Evolutionary conservation across 2,329 filamentous ascomycete species (phyloP), one percentile per base, ranked within the genome.

Genomic region (Colletotrichum neosansevieriae): DNA sequence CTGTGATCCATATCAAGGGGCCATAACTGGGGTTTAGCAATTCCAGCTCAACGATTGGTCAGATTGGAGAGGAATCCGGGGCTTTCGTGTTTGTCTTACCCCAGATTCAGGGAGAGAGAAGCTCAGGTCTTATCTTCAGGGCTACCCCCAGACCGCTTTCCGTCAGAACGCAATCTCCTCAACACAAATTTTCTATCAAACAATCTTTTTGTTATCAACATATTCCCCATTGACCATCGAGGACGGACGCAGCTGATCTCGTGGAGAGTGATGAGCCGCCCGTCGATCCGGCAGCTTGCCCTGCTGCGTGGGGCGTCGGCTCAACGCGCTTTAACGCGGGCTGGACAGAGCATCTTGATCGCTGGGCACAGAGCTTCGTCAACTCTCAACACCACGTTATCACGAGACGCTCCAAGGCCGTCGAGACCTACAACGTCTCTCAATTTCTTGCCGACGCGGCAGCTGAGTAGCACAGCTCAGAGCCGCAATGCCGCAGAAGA

Each of bases 401-500:
- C 47, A 29, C 47, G 36, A 44, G 15, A 61, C 24, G 58, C 58
- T 3, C 6, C 36, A n/a, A 24, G 29, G 10, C 12, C 44, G 13
- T 10, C 6, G 17, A 7, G 9, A n/a, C 38, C 57, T 32, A 6
- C n/a, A 3, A 36, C n/a, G 11, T 60, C 21, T 6, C 6, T 32
- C 15, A 29, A 6, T 17, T 36, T 29, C 17, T 47, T 21, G 3
- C 36, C 65, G 12, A 40, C 19, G 44, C 63, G 62, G 32, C 17
- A 42, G 17, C 34, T 71, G 29, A 63, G 54, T 58, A 71, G n/a
- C 58, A 63, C 65, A 9, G n/a, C 61, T 3, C 53, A 24, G 4
- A 40, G 67, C 29, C 47, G 40, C 44, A 50, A 63, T 17, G 71
- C 73, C 11, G 72, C 70, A 15, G 74, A 73, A 11, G 77, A 78